phyloP scores from a whole-genome alignment of 768 basidiomycete species.

The Neoboletus brunneissimus region DNA sequence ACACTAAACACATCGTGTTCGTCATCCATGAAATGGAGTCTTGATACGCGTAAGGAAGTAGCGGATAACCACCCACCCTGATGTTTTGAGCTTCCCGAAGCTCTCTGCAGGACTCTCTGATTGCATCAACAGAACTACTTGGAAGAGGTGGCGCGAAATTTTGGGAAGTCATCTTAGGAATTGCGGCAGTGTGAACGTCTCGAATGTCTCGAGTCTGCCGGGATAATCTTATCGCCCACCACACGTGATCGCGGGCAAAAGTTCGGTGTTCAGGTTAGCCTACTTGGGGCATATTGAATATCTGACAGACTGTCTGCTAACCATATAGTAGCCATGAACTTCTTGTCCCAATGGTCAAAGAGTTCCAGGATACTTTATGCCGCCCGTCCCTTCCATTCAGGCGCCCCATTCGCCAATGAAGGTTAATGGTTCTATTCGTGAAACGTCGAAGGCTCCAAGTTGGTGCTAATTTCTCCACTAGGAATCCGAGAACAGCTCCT shows the following conservation, averaged over 20 bases:
- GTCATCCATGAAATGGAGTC: not conserved
- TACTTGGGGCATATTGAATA: not conserved
- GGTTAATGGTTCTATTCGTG: constrained; percentile 12
- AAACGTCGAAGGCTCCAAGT: not conserved
- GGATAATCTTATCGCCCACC: constrained; percentile 6
- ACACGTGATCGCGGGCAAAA: constrained; percentile 20
- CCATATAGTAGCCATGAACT: constrained; percentile 10
- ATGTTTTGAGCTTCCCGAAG: constrained; percentile 49
- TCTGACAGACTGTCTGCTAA: not conserved
- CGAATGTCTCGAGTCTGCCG: not conserved
- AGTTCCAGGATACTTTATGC: constrained; percentile 1
- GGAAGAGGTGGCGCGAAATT: constrained; percentile 40
- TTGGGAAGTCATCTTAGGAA: constrained; percentile 12
- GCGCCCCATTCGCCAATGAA: constrained; percentile 15
- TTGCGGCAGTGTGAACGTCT: not conserved
- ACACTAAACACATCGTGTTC: not conserved
- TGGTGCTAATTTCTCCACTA: constrained; percentile 19
- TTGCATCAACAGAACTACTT: constrained; percentile 46
- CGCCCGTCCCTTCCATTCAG: constrained; percentile 13
- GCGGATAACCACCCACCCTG: constrained; percentile 39
- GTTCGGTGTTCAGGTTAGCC: not conserved
- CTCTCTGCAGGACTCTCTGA: constrained; percentile 51
- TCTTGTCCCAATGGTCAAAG: constrained; percentile 12
- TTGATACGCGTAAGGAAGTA: constrained; percentile 1
- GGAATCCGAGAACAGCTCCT: constrained; percentile 55